Evolutionary conservation across 2,329 filamentous ascomycete species (phyloP), one percentile per base, ranked within the genome.

Genomic region (Bretziella fagacearum): DNA sequence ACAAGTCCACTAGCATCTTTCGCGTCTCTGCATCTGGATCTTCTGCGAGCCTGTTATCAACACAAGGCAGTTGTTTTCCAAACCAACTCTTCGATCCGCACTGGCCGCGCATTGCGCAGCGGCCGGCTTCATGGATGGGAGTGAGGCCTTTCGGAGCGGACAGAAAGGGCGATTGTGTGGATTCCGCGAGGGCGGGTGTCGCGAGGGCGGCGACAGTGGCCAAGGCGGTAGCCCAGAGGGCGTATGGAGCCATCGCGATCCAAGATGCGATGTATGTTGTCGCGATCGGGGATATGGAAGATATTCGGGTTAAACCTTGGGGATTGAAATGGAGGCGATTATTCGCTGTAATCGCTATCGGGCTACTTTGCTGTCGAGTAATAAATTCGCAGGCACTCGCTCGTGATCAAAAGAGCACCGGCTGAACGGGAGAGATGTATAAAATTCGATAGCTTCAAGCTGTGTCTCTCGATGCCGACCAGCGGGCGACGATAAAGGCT

Each of bases 11-110:
- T 46, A 98, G 69, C 64, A 89, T 79, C 56, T 81, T 69, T 52
- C 86, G 77, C 50, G 84, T 70, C 48, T 76, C 72, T 6, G 74
- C 71, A 18, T 81, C 75, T 1, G 89, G 89, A 27, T 81, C 72
- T 53, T 78, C 68, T 29, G 91, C 91, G 29, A 79, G 67, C 3
- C 71, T 86, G 60, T 98, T 98, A 64, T 98, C 89, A 11, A 87
- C 78, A 59, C 91, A 98, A 3, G 91, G 91, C 51, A 96, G 69
- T 55, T 93, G 77, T 49, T 84, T 81, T 48, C 86, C 84, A 57
- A 96, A 96, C 60, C 91, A 81, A 53, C 81, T 80, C 63, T 89
- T 80, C 62, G 86, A 87, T 41, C 91, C 91, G 60, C 91, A 98
- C 53, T 93, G 81, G 6, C 86, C 86, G 43, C 89, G 77, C 52